Evolutionary conservation across 2,329 filamentous ascomycete species (phyloP).

Genomic region (Scedosporium aurantiacum): DNA sequence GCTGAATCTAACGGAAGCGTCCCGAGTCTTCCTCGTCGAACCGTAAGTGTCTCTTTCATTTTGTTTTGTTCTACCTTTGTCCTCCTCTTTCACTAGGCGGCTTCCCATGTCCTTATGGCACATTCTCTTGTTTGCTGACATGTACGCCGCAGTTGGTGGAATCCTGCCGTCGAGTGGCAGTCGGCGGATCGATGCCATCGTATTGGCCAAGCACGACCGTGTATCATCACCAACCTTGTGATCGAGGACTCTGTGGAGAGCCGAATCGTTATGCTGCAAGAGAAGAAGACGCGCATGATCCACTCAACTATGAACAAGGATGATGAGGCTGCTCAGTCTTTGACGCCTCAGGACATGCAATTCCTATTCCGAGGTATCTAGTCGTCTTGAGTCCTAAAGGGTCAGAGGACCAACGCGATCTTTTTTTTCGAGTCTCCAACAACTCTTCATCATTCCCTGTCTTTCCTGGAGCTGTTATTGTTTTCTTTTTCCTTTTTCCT

Average conservation of each 20-base stretch:
- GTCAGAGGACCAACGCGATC: neutral
- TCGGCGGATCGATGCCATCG: conserved; percentile 89
- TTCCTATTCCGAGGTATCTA: conserved; percentile 76
- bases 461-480: neutral
- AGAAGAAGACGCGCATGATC: conserved; percentile 99
- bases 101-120: conserved; percentile 11
- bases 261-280: conserved; percentile 87
- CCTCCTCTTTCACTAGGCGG: conserved; percentile 3
- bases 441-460: neutral
- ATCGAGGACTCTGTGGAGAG: conserved; percentile 97
- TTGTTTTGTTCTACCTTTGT: neutral
- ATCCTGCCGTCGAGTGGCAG: conserved; percentile 99
- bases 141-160: conserved; percentile 71
- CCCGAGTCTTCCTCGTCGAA: conserved; percentile 89
- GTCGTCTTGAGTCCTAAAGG: conserved; percentile 6
- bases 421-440: neutral
- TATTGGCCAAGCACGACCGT: conserved; percentile 88
- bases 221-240: conserved; percentile 85
- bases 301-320: conserved; percentile 94
- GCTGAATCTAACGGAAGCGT: conserved; percentile 89
- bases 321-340: conserved; percentile 78
- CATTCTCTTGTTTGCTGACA: conserved; percentile 13
- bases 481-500: neutral
- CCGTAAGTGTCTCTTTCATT: conserved; percentile 53
- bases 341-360: conserved; percentile 86